Base-by-base conservation (phyloP, 2,329 filamentous ascomycete species). In the Monilinia fructigena region DNA sequence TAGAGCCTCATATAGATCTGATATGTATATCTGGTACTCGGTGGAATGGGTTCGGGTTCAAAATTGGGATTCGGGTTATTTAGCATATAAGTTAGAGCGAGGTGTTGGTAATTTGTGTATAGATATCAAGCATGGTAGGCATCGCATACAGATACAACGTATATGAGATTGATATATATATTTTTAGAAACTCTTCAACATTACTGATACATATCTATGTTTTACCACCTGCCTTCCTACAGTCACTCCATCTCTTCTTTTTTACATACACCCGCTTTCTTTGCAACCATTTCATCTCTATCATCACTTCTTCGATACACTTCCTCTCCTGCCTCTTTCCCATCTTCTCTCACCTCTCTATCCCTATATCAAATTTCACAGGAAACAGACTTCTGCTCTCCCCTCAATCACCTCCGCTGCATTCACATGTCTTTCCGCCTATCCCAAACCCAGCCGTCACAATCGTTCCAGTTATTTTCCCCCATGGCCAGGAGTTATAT, bases 101-200 rank as follows among this genome's bases (percentile, higher is more conserved):
- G 45, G 58, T 60, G 58, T 60, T 60, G 12, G n/a, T 40, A 60
- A 38, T 23, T 60, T 26, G 45, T 50, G 23, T 48, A 40, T 50
- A n/a, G n/a, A 58, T 42, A 63, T 52, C 26, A 16, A n/a, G 47
- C 10, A 16, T 28, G 23, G 14, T 20, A 48, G 42, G 20, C 12
- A 28, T 59, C 7, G 20, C 31, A 12, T 48, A 50, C 45, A 26
- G 28, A 35, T 35, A 35, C 31, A 35, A 45, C 12, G 28, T 60
- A 26, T 38, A 26, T 20, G 28, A 18, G 20, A 60, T 48, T 60
- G 45, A 23, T n/a, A 38, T 26, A 38, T 26, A 12, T 7, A 7
- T 16, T 18, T 50, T 8, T n/a, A 14, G 16, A 16, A 3, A 38
- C 12, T 28, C 23, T 28, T 26, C 6, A 16, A 18, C 11, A 16